Evolutionary conservation across 306 rosid species (phyloP), one percentile per base, ranked within the genome.

Genomic region (apple (Malus domestica)): DNA sequence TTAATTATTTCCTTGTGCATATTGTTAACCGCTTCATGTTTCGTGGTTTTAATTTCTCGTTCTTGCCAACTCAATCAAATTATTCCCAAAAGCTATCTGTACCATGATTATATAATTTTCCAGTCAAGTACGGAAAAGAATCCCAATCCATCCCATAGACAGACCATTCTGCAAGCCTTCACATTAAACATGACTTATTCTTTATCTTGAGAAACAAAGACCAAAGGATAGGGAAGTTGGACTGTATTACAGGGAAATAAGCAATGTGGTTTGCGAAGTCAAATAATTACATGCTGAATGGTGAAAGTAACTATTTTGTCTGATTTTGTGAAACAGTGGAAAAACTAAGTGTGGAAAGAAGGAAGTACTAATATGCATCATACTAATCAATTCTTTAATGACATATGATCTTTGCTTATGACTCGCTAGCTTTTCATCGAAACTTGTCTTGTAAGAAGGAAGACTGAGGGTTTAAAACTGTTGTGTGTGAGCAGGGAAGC

Each of bases 401-500:
- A 27, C 40, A 29, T 13, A 30, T 30, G 22, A 63, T 30, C 22
- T 19, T 29, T 63, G 42, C 19, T 60, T 60, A 25, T 60, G 3
- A 27, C 32, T 6, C 11, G 8, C 22, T 63, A 62, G 10, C 40
- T 32, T 63, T 63, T 30, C 19, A 3, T 32, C 8, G 67, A 19
- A 62, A 62, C 42, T 63, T 63, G 67, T 65, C 63, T n/a, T 8
- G 1, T 16, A 52, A 52, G 57, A 14, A 13, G 20, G 57, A 57
- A 22, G 76, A 45, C 68, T 40, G 8, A 25, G 30, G 10, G 22
- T 22, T 10, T 49, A 49, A 5, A 46, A 70, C 60, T 49, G 32
- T 59, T 70, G 16, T 25, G 32, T 78, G 59, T 73, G 81, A 77
- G 76, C 90, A 95, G 96, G 72, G 23, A 95, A 92, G 83, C 80